These are phyloP conservation scores for Nyssa sinensis DNA, from an alignment of 148 eudicot genomes.

Conservation along the genomic window DNA sequence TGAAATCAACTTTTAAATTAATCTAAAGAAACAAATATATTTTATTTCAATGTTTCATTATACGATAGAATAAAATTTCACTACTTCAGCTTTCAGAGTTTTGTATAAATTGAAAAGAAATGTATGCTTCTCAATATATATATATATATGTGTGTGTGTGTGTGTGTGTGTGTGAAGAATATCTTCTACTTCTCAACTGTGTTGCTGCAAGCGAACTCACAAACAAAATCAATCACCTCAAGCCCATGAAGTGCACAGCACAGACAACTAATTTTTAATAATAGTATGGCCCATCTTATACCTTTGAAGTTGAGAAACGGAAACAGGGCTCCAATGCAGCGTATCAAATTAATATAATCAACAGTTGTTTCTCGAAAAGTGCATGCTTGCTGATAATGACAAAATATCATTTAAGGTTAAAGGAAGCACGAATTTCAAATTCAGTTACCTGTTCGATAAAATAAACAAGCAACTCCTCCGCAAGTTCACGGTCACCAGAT, in stretches of 20 bases:
- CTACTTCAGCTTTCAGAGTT: background rate
- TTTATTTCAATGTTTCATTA: too few species aligned
- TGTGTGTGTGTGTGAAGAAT: too few species aligned
- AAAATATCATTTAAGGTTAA: background rate
- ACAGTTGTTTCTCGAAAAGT: background rate
- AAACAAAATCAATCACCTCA: background rate
- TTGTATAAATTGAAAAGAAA: background rate
- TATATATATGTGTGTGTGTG: too few species aligned
- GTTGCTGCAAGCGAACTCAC: background rate
- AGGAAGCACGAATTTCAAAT: background rate
- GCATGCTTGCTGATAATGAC: background rate
- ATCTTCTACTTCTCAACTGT: background rate
- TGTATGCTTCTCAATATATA: background rate
- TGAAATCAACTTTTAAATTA: background rate
- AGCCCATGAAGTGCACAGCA: background rate
- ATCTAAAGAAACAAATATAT: background rate
- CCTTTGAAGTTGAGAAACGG: background rate
- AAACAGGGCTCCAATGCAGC: background rate
- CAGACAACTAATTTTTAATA: background rate
- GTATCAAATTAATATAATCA: background rate
- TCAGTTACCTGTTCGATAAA: conserved; percentile 79
- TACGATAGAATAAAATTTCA: too few species aligned
- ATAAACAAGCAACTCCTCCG: conserved; percentile 93
- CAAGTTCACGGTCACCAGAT: conserved; percentile 96
- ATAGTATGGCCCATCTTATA: too few species aligned